Base-by-base conservation (phyloP, 495 filamentous ascomycete genomes). In the Extremus antarcticus region DNA sequence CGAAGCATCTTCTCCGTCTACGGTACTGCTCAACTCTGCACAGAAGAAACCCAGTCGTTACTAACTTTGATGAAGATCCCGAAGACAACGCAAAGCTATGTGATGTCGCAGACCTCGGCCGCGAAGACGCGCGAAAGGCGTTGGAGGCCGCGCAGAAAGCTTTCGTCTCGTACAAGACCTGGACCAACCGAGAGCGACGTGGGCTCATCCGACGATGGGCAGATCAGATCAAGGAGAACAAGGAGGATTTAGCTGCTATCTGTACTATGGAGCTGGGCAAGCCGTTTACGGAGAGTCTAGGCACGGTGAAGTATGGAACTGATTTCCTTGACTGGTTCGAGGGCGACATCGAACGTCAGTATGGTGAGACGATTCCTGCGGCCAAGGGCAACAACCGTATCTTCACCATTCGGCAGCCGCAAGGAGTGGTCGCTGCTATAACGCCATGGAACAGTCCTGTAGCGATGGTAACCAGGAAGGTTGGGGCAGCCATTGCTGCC, bases 1-100 rank as follows among this genome's bases (percentile, higher is more conserved):
- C 83, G 83, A 45, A 79, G 88, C 68, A 90, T 86, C 20, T 95
- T 95, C 62, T 78, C 88, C 51, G 84, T 90, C 29, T 72, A 80
- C 57, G 85, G 85, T 85, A 74, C 46, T 35, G 13, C 13, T 13
- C 13, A 4, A 35, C 29, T 4, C 13, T 13, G 29, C 7, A 35
- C 29, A n/a, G n/a, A n/a, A n/a, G n/a, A 25, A 47, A 35, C 13
- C 51, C 10, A 17, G 20, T n/a, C n/a, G n/a, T 47, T 47, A 25
- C 45, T 35, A 20, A 40, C 19, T 17, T 39, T 23, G 16, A 16
- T n/a, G n/a, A n/a, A 43, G 56, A 58, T 23, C 56, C 56, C 38
- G 51, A 53, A 48, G 43, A 29, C 23, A 10, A 47, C 53, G 40
- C 54, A 46, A 41, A 63, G 21, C 61, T 43, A 24, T 60, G 25